Evolutionary conservation across 2,329 filamentous ascomycete species (phyloP), one percentile per base, ranked within the genome.

Genomic region (Fusarium succisae): DNA sequence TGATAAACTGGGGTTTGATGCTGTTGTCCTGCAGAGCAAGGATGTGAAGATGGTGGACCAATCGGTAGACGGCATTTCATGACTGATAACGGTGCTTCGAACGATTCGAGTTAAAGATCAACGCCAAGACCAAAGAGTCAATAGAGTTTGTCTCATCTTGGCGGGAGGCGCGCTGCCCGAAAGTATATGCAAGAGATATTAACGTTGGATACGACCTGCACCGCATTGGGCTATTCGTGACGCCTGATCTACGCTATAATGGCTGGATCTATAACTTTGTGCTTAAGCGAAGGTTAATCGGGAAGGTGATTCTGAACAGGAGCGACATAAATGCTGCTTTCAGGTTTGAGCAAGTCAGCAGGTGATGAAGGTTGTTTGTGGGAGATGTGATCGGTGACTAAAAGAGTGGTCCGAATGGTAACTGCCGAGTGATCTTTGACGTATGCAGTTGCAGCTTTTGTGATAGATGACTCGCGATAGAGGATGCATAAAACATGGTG

Each of bases 221-320:
- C 35, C 17, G 35, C 35, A 48, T 58, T 38, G 12, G 56, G 56
- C 10, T 6, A 51, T 5, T 51, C 32, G 56, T 59, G 56, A 38
- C 24, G 32, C n/a, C 26, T 51, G 56, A 51, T 59, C 56, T 59
- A 15, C 56, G 43, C 26, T 38, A n/a, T 28, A 51, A 28, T 35
- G 26, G n/a, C 56, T 26, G 12, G 24, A 59, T 59, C 44, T 26
- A 59, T 38, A 59, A 38, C 17, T 15, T 51, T 26, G 24, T 51
- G 43, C 56, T 38, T 59, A 59, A 59, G 56, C 56, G 56, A 59
- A 51, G 43, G n/a, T 59, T 50, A 32, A 59, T 59, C 32, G 32
- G 43, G 56, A 59, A 51, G 56, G 56, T 28, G 51, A 55, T 55
- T 51, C 26, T 51, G 48, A 24, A 24, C 6, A 15, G 22, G 48